Evolutionary conservation across 1,139 yeast species (phyloP).

Genomic region (Pichia sp.): DNA sequence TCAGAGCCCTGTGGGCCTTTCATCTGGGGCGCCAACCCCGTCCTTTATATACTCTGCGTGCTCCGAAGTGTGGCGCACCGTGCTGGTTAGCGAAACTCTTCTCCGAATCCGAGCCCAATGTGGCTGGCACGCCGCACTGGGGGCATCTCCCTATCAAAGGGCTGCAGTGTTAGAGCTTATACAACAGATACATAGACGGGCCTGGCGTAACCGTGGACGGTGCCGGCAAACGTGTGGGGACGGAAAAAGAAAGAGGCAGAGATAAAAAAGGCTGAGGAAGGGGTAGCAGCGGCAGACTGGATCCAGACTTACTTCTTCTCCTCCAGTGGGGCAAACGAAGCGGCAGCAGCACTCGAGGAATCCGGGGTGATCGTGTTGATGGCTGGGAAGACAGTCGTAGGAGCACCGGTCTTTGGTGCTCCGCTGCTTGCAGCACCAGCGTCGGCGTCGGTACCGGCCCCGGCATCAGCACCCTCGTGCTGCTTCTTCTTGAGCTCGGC

Average conservation of each 20-base stretch:
- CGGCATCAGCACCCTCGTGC: not conserved
- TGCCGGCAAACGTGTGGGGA: too few relatives aligned
- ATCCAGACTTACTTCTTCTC: not conserved
- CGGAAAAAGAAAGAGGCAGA: not conserved
- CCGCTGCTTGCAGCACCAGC: not conserved
- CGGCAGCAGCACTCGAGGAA: conserved; percentile 24
- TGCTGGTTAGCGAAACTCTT: conserved; percentile 1
- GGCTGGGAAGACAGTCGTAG: conserved; percentile 15
- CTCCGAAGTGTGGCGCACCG: conserved; percentile 13
- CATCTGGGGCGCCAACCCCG: not conserved
- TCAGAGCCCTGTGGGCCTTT: not conserved
- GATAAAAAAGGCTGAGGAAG: not conserved
- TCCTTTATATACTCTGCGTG: not conserved
- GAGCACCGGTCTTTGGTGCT: not conserved
- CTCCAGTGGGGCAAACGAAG: conserved; percentile 26
- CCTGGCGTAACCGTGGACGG: too few relatives aligned
- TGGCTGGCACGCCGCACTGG: not conserved
- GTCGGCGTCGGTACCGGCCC: not conserved
- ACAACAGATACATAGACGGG: too few relatives aligned
- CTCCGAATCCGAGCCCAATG: not conserved
- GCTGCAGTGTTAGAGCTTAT: too few relatives aligned
- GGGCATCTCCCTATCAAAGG: too few relatives aligned
- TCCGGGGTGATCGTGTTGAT: conserved; percentile 22
- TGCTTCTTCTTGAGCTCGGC: conserved; percentile 49
- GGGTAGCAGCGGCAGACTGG: too few relatives aligned